A percentile compares a stretch with the other conserved stretches of the same genome.
phyloP scores from a whole-genome alignment of 2,329 filamentous ascomycete species.

The Coniochaeta ligniaria region DNA sequence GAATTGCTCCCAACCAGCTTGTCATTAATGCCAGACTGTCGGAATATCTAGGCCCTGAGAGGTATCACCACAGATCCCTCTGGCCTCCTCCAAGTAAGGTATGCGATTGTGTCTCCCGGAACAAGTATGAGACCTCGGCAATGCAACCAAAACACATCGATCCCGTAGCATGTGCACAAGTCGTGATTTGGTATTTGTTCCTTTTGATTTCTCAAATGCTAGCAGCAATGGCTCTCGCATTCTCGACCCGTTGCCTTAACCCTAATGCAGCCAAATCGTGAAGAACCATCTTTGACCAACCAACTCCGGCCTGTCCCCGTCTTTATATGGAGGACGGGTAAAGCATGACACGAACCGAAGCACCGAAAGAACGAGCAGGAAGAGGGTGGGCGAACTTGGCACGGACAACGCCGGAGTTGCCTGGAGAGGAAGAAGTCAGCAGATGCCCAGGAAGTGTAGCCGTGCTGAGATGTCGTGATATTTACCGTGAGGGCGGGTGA shows the following conservation, averaged over 20 bases:
- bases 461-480: slow-evolving; percentile 1
- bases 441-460: neutral
- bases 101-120: neutral
- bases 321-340: slow-evolving; percentile 93
- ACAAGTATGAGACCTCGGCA: neutral
- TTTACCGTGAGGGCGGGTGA: slow-evolving; percentile 88
- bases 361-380: slow-evolving; percentile 92
- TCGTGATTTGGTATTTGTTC: slow-evolving; percentile 18
- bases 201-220: slow-evolving; percentile 46
- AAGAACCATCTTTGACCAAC: slow-evolving; percentile 49
- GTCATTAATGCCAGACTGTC: neutral
- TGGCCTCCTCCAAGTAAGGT: neutral
- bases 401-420: slow-evolving; percentile 96
- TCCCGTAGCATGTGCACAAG: neutral
- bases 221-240: slow-evolving; percentile 35
- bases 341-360: slow-evolving; percentile 93
- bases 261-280: slow-evolving; percentile 49
- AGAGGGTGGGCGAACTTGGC: slow-evolving; percentile 97
- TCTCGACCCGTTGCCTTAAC: slow-evolving; percentile 42
- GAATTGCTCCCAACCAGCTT: neutral
- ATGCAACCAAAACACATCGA: neutral
- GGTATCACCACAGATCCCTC: neutral
- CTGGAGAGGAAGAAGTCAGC: slow-evolving; percentile 33
- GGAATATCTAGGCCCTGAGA: neutral
- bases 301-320: slow-evolving; percentile 45